Conservation (phyloP, 768 basidiomycete species). For the Hericium coralloides region DNA sequence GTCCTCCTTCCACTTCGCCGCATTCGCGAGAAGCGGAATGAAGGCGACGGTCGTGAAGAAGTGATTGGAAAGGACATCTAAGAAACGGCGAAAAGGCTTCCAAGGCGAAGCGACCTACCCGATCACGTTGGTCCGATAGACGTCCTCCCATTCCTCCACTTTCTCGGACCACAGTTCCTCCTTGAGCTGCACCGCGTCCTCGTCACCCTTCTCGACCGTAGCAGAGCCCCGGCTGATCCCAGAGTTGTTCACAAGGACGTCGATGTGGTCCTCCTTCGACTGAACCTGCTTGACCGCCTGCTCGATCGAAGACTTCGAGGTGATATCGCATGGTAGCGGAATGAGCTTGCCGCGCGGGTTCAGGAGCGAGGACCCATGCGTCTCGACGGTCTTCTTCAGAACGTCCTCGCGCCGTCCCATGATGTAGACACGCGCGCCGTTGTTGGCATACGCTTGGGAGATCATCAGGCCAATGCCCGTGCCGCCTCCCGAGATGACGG, state of each 20-base stretch:
- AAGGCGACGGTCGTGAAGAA: constrained; percentile 38
- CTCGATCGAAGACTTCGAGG: constrained; percentile 21
- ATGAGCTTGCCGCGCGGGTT: constrained; percentile 23
- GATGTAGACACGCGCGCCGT: constrained; percentile 35
- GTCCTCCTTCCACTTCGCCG: constrained; percentile 16
- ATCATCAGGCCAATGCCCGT: constrained; percentile 38
- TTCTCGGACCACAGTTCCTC: constrained; percentile 23
- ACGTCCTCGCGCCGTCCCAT: constrained; percentile 26
- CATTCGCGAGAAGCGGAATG: constrained; percentile 32
- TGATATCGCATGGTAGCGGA: constrained; percentile 19
- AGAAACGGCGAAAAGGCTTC: neutral
- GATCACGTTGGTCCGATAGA: constrained; percentile 27
- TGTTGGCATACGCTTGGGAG: constrained; percentile 30
- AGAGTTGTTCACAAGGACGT: constrained; percentile 28
- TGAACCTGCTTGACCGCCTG: constrained; percentile 16
- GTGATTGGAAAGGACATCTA: constrained; percentile 16
- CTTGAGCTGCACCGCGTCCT: constrained; percentile 19
- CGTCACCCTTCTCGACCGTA: constrained; percentile 20
- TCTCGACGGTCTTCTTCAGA: constrained; percentile 20
- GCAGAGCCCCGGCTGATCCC: constrained; percentile 19
- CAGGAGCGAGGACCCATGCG: constrained; percentile 18
- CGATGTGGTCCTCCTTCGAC: constrained; percentile 21
- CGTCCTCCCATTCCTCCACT: constrained; percentile 21
- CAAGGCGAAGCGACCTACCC: constrained; percentile 9
- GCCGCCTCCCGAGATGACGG: constrained; percentile 22